Evolutionary conservation across 306 rosid genomes (phyloP).

Genomic region (Abrus pulchellus): DNA sequence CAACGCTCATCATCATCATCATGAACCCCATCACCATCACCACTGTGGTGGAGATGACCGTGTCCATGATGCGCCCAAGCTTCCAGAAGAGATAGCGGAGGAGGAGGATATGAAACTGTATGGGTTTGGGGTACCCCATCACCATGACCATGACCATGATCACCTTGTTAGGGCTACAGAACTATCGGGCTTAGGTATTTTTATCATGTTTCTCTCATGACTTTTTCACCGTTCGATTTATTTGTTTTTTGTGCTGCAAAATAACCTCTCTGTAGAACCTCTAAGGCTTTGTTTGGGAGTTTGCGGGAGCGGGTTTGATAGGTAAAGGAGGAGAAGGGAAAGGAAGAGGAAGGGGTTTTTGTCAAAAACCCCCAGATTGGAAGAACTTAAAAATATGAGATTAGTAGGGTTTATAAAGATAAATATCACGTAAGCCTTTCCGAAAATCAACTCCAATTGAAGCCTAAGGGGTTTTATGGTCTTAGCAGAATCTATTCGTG

Average conservation of each 20-base stretch:
- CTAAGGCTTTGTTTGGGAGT: too few relatives aligned
- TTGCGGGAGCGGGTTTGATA: too few relatives aligned
- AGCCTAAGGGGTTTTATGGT: neutral
- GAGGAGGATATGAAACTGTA: conserved; percentile 91
- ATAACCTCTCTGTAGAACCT: neutral
- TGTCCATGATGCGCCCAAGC: conserved; percentile 49
- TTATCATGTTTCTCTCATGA: neutral
- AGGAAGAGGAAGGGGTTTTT: too few relatives aligned
- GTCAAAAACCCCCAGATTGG: too few relatives aligned
- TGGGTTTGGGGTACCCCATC: conserved; percentile 66
- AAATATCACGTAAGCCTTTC: too few relatives aligned
- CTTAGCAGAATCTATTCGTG: neutral
- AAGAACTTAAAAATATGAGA: too few relatives aligned
- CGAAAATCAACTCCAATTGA: neutral
- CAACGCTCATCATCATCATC: conserved; percentile 20
- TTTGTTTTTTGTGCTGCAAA: conserved; percentile 28
- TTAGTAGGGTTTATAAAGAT: too few relatives aligned
- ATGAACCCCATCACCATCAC: conserved; percentile 37
- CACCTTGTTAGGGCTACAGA: conserved; percentile 55
- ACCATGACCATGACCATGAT: conserved; percentile 51
- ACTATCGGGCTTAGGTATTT: conserved; percentile 72
- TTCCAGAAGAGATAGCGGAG: conserved; percentile 95
- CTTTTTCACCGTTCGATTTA: neutral
- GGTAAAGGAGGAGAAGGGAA: too few relatives aligned
- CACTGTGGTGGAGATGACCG: conserved; percentile 46